phyloP scores from a whole-genome alignment of 805 yeast genomes.

The Pichia thaimueangensis region DNA sequence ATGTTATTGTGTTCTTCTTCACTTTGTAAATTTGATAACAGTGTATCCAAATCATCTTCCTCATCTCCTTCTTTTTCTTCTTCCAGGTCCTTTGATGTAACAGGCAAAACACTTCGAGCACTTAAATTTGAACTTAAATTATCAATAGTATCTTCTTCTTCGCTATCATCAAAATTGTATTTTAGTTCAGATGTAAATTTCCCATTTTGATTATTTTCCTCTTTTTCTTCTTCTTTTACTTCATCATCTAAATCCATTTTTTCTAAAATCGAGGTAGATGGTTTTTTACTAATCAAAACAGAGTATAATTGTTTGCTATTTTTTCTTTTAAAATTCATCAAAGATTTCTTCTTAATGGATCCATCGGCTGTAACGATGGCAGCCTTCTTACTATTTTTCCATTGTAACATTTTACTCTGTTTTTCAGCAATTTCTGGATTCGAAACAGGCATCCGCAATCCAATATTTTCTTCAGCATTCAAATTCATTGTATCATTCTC shows the following conservation, averaged over 20 bases:
- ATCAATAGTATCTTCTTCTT: constrained; percentile 3
- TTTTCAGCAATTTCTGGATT: constrained; percentile 6
- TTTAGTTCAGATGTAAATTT: too few species aligned
- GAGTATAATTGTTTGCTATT: constrained; percentile 3
- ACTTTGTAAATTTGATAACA: constrained; percentile 1
- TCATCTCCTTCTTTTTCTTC: not conserved
- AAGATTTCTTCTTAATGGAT: constrained; percentile 13
- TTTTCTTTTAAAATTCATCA: constrained; percentile 21
- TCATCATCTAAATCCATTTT: not conserved
- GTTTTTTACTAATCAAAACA: too few species aligned
- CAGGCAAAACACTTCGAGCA: too few species aligned
- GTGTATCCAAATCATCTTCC: not conserved
- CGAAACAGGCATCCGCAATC: too few species aligned
- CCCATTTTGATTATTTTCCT: not conserved
- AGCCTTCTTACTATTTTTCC: constrained; percentile 33
- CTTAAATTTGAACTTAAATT: constrained; percentile 1
- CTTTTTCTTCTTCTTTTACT: constrained; percentile 7
- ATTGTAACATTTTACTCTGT: constrained; percentile 48
- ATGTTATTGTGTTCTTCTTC: not conserved
- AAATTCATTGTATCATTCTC: too few species aligned
- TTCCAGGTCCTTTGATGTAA: too few species aligned
- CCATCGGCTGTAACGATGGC: not conserved
- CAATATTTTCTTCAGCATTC: too few species aligned
- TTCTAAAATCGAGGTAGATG: not conserved
- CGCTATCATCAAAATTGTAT: constrained; percentile 1